Conservation (phyloP, 768 basidiomycete genomes). For the Termitomyces sp. region DNA sequence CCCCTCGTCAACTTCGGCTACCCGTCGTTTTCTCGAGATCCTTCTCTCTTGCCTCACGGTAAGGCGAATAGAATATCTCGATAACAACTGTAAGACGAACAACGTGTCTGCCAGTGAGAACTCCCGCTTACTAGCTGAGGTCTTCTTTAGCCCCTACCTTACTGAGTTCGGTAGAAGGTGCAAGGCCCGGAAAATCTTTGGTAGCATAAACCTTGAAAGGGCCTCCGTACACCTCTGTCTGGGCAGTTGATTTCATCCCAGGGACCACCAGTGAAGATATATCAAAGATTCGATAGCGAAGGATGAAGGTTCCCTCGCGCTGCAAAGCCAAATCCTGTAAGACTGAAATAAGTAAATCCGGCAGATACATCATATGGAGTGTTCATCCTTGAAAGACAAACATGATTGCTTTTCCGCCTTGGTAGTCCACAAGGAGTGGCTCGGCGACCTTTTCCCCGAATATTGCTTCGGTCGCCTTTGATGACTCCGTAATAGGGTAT, state of each 20-base stretch:
- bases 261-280: conserved; percentile 34
- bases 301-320: conserved; percentile 57
- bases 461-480: conserved; percentile 42
- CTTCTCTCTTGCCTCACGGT: conserved; percentile 34
- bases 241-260: conserved; percentile 30
- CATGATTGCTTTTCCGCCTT: conserved; percentile 45
- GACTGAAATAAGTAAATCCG: conserved; percentile 1
- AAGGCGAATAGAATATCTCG: conserved; percentile 35
- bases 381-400: conserved; percentile 58
- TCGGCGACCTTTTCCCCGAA: conserved; percentile 62
- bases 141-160: conserved; percentile 32
- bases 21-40: conserved; percentile 28
- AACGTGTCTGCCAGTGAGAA: not conserved
- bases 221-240: conserved; percentile 64
- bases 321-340: conserved; percentile 63
- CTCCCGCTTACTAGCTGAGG: not conserved
- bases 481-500: conserved; percentile 33
- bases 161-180: conserved; percentile 63
- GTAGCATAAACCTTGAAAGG: conserved; percentile 68
- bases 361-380: not conserved
- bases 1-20: not conserved
- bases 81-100: conserved; percentile 19
- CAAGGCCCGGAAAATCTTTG: conserved; percentile 68
- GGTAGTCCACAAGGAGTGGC: conserved; percentile 45
- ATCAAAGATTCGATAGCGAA: conserved; percentile 71